Conservation (phyloP, 1,139 yeast genomes). For the Magnusiomyces magnusii region DNA sequence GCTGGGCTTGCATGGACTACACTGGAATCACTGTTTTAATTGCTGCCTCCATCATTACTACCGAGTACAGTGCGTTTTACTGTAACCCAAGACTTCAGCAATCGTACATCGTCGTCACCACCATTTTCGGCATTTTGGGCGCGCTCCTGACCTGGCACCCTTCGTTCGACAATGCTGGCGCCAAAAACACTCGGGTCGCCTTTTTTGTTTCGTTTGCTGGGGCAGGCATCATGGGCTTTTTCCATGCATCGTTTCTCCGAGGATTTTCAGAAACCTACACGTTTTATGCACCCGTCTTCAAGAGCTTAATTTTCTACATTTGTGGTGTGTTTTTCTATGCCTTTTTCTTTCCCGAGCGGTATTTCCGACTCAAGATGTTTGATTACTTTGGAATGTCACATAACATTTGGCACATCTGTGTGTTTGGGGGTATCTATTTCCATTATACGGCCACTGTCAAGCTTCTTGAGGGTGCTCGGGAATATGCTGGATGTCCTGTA, state of each 20-base stretch:
- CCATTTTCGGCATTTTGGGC: slow-evolving; percentile 63
- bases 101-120: slow-evolving; percentile 52
- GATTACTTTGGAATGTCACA: slow-evolving; percentile 84
- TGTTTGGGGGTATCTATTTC: slow-evolving; percentile 76
- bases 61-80: slow-evolving; percentile 73
- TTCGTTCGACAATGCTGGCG: slow-evolving; percentile 77
- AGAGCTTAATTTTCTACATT: slow-evolving; percentile 66
- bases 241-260: slow-evolving; percentile 49
- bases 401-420: slow-evolving; percentile 90
- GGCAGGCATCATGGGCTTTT: slow-evolving; percentile 61
- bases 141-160: slow-evolving; percentile 85
- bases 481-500: slow-evolving; percentile 25
- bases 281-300: slow-evolving; percentile 55
- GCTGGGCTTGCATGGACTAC: slow-evolving; percentile 90
- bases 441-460: slow-evolving; percentile 72
- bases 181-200: slow-evolving; percentile 69
- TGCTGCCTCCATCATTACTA: slow-evolving; percentile 81
- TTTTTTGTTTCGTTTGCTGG: slow-evolving; percentile 76
- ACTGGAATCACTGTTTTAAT: slow-evolving; percentile 89
- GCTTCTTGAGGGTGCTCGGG: slow-evolving; percentile 46
- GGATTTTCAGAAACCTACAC: slow-evolving; percentile 48
- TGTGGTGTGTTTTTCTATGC: slow-evolving; percentile 86
- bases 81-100: slow-evolving; percentile 46
- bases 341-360: slow-evolving; percentile 81
- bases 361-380: slow-evolving; percentile 47